These are phyloP conservation scores for Fusarium beomiforme DNA, from an alignment of 2,329 filamentous ascomycete genomes.

Conservation along the genomic window DNA sequence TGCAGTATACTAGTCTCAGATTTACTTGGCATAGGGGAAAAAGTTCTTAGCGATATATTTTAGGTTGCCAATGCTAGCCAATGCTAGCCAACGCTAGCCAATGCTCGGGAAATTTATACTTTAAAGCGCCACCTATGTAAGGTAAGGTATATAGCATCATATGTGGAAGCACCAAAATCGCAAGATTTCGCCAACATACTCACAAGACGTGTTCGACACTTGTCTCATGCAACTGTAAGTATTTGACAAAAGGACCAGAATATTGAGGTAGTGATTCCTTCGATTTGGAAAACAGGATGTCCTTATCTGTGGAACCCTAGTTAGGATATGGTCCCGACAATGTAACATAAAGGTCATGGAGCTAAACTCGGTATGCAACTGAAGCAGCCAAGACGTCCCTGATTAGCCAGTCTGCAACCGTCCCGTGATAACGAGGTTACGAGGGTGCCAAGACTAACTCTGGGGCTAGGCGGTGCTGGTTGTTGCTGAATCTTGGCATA, in stretches of 20 bases:
- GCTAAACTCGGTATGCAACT: slow-evolving; percentile 19
- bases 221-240: not conserved
- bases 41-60: not conserved
- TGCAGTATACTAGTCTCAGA: slow-evolving; percentile 7
- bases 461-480: not conserved
- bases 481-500: slow-evolving; percentile 20
- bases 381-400: slow-evolving; percentile 1
- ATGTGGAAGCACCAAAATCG: not conserved
- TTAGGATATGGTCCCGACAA: slow-evolving; percentile 25
- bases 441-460: slow-evolving; percentile 21
- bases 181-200: not conserved
- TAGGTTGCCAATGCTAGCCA: slow-evolving; percentile 11
- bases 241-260: not conserved
- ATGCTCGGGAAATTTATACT: slow-evolving; percentile 16
- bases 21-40: slow-evolving; percentile 9
- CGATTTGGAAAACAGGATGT: slow-evolving; percentile 7
- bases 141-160: not conserved
- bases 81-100: slow-evolving; percentile 13
- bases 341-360: slow-evolving; percentile 2
- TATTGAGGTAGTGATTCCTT: slow-evolving; percentile 1
- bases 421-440: slow-evolving; percentile 37
- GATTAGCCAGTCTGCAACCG: slow-evolving; percentile 8
- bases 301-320: slow-evolving; percentile 26
- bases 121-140: not conserved
- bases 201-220: not conserved